phyloP scores from a whole-genome alignment of 805 yeast genomes.

The Suhomyces xylopsoci region DNA sequence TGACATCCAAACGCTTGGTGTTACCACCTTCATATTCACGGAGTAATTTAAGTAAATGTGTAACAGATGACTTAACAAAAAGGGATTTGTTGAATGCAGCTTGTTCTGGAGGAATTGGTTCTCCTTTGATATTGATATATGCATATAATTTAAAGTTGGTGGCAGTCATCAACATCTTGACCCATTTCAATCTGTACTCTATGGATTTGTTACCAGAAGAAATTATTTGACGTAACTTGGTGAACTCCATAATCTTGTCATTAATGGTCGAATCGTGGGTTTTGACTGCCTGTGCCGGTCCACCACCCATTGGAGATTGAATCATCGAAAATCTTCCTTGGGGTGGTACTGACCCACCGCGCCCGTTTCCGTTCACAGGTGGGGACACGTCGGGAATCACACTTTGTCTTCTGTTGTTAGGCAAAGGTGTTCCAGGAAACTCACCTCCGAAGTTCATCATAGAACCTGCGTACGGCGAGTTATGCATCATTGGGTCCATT shows the following conservation, averaged over 20 bases:
- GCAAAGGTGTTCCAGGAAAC: constrained; percentile 5
- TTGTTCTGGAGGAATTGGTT: constrained; percentile 28
- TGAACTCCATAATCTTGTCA: constrained; percentile 33
- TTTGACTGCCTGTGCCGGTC: constrained; percentile 9
- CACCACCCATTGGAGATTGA: not conserved
- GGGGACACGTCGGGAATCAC: not conserved
- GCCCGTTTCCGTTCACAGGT: not conserved
- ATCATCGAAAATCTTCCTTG: constrained; percentile 5
- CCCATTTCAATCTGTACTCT: constrained; percentile 42
- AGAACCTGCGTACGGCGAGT: constrained; percentile 11
- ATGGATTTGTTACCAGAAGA: constrained; percentile 41
- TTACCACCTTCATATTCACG: constrained; percentile 29
- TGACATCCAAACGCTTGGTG: constrained; percentile 13
- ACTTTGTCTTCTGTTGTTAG: constrained; percentile 6
- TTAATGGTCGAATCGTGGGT: constrained; percentile 24
- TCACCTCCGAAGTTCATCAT: constrained; percentile 16
- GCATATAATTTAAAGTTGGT: constrained; percentile 37
- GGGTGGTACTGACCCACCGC: constrained; percentile 1
- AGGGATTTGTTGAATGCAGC: constrained; percentile 29
- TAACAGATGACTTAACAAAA: constrained; percentile 37
- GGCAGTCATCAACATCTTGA: constrained; percentile 39
- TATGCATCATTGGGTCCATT: constrained; percentile 6
- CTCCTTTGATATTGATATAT: constrained; percentile 44
- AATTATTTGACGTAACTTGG: constrained; percentile 31
- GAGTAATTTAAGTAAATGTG: constrained; percentile 35